Evolutionary conservation across 1,139 yeast species (phyloP).

Genomic region (Yamadazyma taylorii): DNA sequence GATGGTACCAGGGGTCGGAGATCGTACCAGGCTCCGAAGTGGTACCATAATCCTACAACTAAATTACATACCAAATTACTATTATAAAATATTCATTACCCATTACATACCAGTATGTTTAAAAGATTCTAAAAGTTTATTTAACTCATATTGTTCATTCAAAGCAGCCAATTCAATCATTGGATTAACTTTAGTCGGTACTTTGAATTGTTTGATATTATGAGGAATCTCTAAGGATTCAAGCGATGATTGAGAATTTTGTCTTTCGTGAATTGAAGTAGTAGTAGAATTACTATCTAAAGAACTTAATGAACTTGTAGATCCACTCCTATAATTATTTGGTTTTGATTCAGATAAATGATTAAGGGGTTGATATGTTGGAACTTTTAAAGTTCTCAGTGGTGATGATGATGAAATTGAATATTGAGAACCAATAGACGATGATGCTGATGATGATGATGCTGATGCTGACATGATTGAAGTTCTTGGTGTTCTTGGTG

Average conservation of each 20-base stretch:
- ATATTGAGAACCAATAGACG: conserved; percentile 4
- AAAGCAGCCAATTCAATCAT: conserved; percentile 42
- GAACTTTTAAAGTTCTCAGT: background rate
- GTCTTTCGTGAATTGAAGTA: conserved; percentile 26
- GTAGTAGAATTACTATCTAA: conserved; percentile 9
- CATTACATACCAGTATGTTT: conserved; percentile 12
- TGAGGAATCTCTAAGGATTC: conserved; percentile 8
- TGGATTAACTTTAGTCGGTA: conserved; percentile 31
- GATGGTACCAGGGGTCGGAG: too few relatives aligned
- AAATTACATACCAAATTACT: too few relatives aligned
- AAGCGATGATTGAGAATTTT: conserved; percentile 22
- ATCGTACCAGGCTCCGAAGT: too few relatives aligned
- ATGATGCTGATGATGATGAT: conserved; percentile 1
- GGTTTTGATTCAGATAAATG: background rate
- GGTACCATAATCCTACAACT: too few relatives aligned
- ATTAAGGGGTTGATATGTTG: background rate
- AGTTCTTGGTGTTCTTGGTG: conserved; percentile 5
- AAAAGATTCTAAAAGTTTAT: conserved; percentile 27
- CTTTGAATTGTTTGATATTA: conserved; percentile 2
- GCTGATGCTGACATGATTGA: background rate
- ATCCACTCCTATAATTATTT: conserved; percentile 4
- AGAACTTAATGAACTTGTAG: conserved; percentile 9
- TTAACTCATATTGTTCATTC: conserved; percentile 42
- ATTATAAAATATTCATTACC: conserved; percentile 6
- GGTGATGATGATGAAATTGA: background rate